Evolutionary conservation across 768 basidiomycete genomes (phyloP).

Genomic region (Tricholoma sp.): DNA sequence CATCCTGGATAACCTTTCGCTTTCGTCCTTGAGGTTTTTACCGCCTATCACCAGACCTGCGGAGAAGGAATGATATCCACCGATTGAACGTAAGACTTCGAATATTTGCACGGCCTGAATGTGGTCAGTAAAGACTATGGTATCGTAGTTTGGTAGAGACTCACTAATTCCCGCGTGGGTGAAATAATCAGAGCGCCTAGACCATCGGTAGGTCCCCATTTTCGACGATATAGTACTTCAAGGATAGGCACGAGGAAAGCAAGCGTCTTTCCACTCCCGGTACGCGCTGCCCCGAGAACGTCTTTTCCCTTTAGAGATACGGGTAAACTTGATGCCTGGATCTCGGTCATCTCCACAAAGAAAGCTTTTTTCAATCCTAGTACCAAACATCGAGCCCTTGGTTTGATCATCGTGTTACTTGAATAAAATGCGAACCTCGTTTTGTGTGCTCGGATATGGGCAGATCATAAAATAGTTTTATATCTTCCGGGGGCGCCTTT

Average conservation of each 20-base stretch:
- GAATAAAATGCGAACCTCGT: slow-evolving; percentile 41
- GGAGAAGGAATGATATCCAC: slow-evolving; percentile 86
- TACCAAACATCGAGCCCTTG: background rate
- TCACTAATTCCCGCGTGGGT: slow-evolving; percentile 87
- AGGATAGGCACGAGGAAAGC: slow-evolving; percentile 93
- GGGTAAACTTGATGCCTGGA: slow-evolving; percentile 89
- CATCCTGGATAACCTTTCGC: slow-evolving; percentile 85
- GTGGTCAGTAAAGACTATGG: background rate
- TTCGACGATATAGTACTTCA: slow-evolving; percentile 82
- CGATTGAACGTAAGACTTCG: slow-evolving; percentile 90
- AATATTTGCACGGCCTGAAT: slow-evolving; percentile 94
- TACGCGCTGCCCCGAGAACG: slow-evolving; percentile 92
- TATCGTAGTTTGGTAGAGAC: slow-evolving; percentile 22
- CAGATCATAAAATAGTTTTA: slow-evolving; percentile 63
- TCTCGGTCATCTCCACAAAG: slow-evolving; percentile 85
- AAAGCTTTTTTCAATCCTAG: slow-evolving; percentile 82
- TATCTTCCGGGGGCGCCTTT: slow-evolving; percentile 48
- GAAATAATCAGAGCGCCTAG: slow-evolving; percentile 88
- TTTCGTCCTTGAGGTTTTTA: slow-evolving; percentile 91
- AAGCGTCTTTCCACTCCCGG: slow-evolving; percentile 95
- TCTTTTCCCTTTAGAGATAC: slow-evolving; percentile 91
- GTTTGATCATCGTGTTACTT: background rate
- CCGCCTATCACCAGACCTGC: slow-evolving; percentile 96
- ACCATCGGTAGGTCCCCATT: slow-evolving; percentile 95
- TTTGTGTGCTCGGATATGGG: slow-evolving; percentile 77